Evolutionary conservation across 164 flowering plant genomes (phyloP).

Genomic region (Macadamia integrifolia): DNA sequence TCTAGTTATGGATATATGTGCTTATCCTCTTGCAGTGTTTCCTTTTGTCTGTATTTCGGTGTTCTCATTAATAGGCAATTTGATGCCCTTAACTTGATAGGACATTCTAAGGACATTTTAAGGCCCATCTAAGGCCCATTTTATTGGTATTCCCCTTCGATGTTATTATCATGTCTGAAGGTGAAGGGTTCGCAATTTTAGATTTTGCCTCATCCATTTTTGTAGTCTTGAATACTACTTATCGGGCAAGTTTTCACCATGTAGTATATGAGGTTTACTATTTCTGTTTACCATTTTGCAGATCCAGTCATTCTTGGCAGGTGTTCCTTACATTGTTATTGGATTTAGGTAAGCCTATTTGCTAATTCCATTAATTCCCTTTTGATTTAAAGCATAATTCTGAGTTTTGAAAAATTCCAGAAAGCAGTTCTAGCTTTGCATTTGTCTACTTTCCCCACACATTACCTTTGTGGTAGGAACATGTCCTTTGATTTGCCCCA

Average conservation of each 20-base stretch:
- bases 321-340: constrained; percentile 32
- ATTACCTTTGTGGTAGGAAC: too few species aligned
- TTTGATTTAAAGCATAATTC: background rate
- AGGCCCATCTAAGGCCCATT: too few species aligned
- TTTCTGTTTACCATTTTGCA: constrained; percentile 14
- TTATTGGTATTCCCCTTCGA: background rate
- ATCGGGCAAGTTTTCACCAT: background rate
- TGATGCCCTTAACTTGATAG: too few species aligned
- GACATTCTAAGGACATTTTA: too few species aligned
- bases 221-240: background rate
- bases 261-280: background rate
- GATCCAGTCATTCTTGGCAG: constrained; percentile 39
- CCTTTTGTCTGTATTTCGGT: background rate
- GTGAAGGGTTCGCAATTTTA: constrained; percentile 8
- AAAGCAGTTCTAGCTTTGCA: too few species aligned
- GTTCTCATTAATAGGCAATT: too few species aligned
- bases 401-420: background rate
- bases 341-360: constrained; percentile 28
- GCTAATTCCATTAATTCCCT: background rate
- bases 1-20: background rate
- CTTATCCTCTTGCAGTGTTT: background rate
- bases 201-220: constrained; percentile 33
- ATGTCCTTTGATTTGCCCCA: too few species aligned
- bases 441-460: too few species aligned
- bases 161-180: background rate